A percentile compares a stretch with the other conserved stretches of the same genome.
Conservation (phyloP, 1,139 yeast genomes). For the Protomyces pachydermus region DNA sequence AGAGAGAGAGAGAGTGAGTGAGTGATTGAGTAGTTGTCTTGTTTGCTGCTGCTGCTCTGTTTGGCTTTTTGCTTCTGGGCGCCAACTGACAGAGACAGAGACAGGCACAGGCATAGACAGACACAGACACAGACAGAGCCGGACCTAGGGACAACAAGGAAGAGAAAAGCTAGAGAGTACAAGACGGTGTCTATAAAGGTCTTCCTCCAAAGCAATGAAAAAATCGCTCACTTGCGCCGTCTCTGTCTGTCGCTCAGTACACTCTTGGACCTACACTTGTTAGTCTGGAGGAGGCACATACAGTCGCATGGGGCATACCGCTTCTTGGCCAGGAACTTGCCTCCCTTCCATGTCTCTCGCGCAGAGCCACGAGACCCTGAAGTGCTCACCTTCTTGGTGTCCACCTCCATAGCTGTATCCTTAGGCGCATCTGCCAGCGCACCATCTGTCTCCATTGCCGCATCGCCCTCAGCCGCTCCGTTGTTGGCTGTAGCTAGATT, state of each 20-base stretch:
- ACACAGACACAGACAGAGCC: too few species aligned
- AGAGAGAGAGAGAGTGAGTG: too few species aligned
- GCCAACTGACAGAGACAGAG: too few species aligned
- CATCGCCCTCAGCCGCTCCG: background rate
- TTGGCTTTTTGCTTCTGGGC: too few species aligned
- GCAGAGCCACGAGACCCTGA: constrained; percentile 22
- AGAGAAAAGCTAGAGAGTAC: too few species aligned
- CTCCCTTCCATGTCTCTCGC: constrained; percentile 24
- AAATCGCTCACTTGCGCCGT: background rate
- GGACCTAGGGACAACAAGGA: too few species aligned
- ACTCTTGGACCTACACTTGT: background rate
- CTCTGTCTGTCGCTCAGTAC: background rate
- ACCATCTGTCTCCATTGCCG: background rate
- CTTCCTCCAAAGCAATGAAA: too few species aligned
- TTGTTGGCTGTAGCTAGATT: background rate
- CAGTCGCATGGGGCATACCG: background rate
- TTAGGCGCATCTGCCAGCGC: background rate
- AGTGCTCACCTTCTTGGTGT: constrained; percentile 11
- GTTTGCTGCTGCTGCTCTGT: too few species aligned
- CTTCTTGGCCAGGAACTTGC: constrained; percentile 16
- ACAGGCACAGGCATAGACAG: too few species aligned
- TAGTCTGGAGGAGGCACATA: background rate
- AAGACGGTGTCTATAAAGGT: too few species aligned
- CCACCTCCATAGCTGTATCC: background rate
- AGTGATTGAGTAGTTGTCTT: too few species aligned